Evolutionary conservation across 179 eudicot genomes (phyloP), one percentile per base, ranked within the genome.

Genomic region (Vitellaria paradoxa): DNA sequence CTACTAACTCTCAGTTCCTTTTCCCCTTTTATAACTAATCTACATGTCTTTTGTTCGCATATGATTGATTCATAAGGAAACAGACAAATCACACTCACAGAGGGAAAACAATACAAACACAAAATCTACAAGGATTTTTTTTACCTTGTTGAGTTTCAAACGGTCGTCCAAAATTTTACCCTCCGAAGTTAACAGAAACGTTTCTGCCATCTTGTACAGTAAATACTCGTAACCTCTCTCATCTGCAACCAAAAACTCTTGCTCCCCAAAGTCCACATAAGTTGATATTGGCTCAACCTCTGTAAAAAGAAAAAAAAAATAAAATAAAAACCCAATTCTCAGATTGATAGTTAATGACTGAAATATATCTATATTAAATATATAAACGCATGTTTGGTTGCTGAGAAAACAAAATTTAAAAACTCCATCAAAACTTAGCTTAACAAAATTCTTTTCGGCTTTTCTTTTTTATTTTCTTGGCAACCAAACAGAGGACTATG

Each of bases 231-330:
- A 94, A 7, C 98, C 98, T 86, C 98, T 86, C 78, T 88, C 92
- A 83, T 94, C 98, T 9, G 97, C 93, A 65, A 94, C 93, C 75
- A 94, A 69, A 79, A 85, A 91, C 50, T 94, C 98, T 40, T 86
- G 74, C 65, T 94, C 98, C 23, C 98, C 98, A 68, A 81, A 92
- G 73, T 94, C 98, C 53, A 89, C 89, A 70, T 85, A 94, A 12
- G 98, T 94, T 17, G 98, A 87, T 88, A 94, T 94, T 70, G 98
- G 98, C 71, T 92, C 95, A 56, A 92, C 98, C 82, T 94, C 98
- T 94, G 87, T 81, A 80, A 49, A 62, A 12, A n/a, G n/a, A n/a
- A n/a, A n/a, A n/a, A n/a, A n/a, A n/a, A n/a, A n/a, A n/a, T n/a
- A n/a, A n/a, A n/a, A n/a, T n/a, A n/a, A 74, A 73, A 81, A 45